These are phyloP conservation scores for Nannochloropsis oceanica DNA, from an alignment of 108 stramenopile species.

Conservation along the genomic window DNA sequence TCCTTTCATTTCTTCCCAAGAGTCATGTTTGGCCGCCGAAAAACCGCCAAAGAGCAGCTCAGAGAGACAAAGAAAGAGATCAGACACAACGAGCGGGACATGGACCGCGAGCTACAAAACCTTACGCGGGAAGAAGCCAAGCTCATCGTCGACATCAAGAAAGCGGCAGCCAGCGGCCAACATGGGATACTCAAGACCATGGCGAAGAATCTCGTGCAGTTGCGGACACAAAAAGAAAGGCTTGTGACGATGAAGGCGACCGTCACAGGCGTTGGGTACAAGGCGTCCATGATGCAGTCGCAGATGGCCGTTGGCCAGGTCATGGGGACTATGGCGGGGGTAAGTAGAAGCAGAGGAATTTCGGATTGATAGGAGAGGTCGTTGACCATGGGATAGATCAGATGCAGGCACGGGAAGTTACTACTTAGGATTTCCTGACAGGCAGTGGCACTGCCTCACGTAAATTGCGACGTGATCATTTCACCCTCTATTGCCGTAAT, in stretches of 20 bases:
- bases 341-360: neutral
- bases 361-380: too few relatives aligned
- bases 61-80: neutral
- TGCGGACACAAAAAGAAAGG: neutral
- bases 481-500: too few relatives aligned
- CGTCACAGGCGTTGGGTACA: neutral
- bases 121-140: neutral
- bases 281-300: neutral
- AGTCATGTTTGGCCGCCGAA: neutral
- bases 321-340: neutral
- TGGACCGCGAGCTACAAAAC: neutral
- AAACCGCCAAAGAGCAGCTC: neutral
- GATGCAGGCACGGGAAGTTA: too few relatives aligned
- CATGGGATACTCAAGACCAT: neutral
- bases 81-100: neutral
- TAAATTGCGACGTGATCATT: too few relatives aligned
- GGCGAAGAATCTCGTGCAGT: neutral
- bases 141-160: neutral
- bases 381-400: too few relatives aligned
- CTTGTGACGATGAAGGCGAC: neutral
- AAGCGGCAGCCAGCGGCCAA: neutral
- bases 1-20: too few relatives aligned
- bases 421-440: too few relatives aligned
- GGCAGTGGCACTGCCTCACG: too few relatives aligned
- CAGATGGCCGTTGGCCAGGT: neutral